Conservation (phyloP, 2,329 filamentous ascomycete species). For the Arachnopeziza araneosa region DNA sequence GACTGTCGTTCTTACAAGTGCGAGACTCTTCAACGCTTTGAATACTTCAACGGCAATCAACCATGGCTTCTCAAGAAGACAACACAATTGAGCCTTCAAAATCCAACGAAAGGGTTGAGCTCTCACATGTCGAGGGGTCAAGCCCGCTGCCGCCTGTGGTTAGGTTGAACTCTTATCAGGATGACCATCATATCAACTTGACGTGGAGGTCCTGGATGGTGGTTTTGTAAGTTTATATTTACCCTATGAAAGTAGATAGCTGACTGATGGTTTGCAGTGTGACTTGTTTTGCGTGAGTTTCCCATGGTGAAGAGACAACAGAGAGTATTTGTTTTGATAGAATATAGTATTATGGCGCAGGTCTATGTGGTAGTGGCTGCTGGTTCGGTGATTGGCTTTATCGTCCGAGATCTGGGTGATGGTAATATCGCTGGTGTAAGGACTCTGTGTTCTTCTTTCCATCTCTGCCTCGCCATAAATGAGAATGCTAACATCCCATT, state of each 20-base stretch:
- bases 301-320: neutral
- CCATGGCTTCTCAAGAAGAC: neutral
- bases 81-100: neutral
- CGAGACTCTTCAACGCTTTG: neutral
- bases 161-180: conserved; percentile 1
- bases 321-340: too few relatives aligned
- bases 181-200: conserved; percentile 39
- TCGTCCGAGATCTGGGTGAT: conserved; percentile 47
- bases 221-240: conserved; percentile 29
- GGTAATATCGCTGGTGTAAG: conserved; percentile 38
- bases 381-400: conserved; percentile 51
- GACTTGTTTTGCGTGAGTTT: conserved; percentile 42
- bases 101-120: neutral
- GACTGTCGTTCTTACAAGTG: neutral
- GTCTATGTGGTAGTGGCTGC: conserved; percentile 51
- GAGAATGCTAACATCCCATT: too few relatives aligned
- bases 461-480: neutral
- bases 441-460: neutral
- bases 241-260: neutral
- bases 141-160: neutral
- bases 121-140: neutral
- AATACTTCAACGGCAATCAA: neutral
- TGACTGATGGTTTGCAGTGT: conserved; percentile 20
- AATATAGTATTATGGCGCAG: conserved; percentile 43
- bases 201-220: conserved; percentile 51